Evolutionary conservation across 2,329 filamentous ascomycete genomes (phyloP).

Genomic region (Penicillium psychrosexuale): DNA sequence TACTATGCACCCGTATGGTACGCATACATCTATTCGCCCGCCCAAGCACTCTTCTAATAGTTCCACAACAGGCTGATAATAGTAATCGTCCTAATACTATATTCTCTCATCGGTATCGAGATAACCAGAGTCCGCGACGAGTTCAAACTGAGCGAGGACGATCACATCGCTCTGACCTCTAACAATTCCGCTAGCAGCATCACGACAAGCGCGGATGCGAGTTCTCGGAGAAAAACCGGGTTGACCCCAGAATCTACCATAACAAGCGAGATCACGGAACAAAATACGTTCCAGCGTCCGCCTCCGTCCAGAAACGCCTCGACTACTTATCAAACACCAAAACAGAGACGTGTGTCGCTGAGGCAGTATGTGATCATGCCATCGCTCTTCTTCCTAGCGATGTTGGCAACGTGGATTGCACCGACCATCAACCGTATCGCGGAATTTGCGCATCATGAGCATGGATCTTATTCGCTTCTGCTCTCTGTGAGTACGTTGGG

Average conservation of each 20-base stretch:
- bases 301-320: background rate
- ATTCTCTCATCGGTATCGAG: constrained; percentile 31
- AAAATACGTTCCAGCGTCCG: background rate
- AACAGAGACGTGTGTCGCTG: constrained; percentile 34
- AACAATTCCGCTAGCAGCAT: constrained; percentile 7
- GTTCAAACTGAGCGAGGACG: constrained; percentile 29
- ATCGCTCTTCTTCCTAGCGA: constrained; percentile 36
- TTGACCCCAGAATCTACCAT: constrained; percentile 7
- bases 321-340: constrained; percentile 8
- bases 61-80: constrained; percentile 29
- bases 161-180: constrained; percentile 29
- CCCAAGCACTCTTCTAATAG: background rate
- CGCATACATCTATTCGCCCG: background rate
- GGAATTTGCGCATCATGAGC: constrained; percentile 28
- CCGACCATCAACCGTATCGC: constrained; percentile 39
- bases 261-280: constrained; percentile 7
- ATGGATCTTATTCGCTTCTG: constrained; percentile 31
- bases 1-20: constrained; percentile 41
- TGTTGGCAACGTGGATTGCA: constrained; percentile 37
- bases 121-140: constrained; percentile 34
- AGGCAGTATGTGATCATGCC: constrained; percentile 43
- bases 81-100: constrained; percentile 20
- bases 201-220: constrained; percentile 12
- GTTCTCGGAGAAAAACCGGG: background rate
- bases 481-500: constrained; percentile 35